Evolutionary conservation across 2,329 filamentous ascomycete genomes (phyloP).

Genomic region (Hypoxylon sp.): DNA sequence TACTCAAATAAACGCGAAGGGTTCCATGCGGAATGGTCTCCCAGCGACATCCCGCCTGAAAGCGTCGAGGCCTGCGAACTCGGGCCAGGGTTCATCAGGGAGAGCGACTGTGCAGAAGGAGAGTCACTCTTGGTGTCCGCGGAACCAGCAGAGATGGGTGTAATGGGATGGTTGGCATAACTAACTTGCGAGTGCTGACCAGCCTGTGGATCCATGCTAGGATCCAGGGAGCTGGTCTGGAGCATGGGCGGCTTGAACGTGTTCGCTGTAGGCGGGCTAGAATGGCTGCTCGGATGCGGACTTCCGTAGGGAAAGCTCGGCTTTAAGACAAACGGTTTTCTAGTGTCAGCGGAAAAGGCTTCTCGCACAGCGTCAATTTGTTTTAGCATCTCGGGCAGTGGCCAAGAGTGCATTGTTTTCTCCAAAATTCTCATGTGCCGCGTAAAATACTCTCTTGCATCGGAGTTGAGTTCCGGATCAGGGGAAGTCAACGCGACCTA

Average conservation of each 20-base stretch:
- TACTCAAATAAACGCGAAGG: constrained; percentile 92
- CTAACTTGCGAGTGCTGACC: constrained; percentile 72
- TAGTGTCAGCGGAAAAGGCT: constrained; percentile 89
- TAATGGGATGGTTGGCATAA: constrained; percentile 79
- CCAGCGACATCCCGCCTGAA: constrained; percentile 69
- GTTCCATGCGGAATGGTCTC: constrained; percentile 82
- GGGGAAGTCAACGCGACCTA: constrained; percentile 94
- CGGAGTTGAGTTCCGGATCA: constrained; percentile 86
- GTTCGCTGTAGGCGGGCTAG: constrained; percentile 73
- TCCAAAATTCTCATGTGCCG: constrained; percentile 95
- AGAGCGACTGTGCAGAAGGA: constrained; percentile 78
- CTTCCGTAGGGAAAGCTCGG: constrained; percentile 89
- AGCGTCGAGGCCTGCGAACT: constrained; percentile 68
- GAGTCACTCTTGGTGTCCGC: constrained; percentile 84
- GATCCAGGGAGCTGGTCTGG: constrained; percentile 66
- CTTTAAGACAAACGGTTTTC: constrained; percentile 90
- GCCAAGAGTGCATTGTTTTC: constrained; percentile 84
- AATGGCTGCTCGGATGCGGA: constrained; percentile 74
- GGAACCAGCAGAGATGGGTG: constrained; percentile 81
- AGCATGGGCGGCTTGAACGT: constrained; percentile 65
- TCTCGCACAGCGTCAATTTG: constrained; percentile 91
- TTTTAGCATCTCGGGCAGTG: constrained; percentile 89
- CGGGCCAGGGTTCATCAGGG: constrained; percentile 75
- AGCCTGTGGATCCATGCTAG: constrained; percentile 67
- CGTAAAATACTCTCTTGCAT: constrained; percentile 90